These are phyloP conservation scores for Whalleya microplaca DNA, from an alignment of 2,329 filamentous ascomycete genomes.

Conservation along the genomic window DNA sequence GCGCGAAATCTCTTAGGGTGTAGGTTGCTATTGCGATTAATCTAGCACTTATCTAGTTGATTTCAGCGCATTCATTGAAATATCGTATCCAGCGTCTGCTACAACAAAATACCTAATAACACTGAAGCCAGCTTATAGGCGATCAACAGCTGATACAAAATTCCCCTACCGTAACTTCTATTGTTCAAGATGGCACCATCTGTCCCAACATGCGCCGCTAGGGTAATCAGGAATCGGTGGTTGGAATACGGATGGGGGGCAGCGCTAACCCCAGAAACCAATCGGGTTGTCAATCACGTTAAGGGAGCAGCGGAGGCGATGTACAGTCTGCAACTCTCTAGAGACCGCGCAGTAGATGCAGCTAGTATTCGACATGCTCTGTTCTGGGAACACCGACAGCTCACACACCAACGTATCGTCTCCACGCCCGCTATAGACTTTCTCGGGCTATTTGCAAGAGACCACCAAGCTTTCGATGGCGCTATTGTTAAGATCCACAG, in stretches of 20 bases:
- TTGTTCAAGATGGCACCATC: conserved; percentile 12
- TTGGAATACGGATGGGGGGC: conserved; percentile 31
- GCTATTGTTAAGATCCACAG: conserved; percentile 13
- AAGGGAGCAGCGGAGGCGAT: conserved; percentile 19
- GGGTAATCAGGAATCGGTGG: conserved; percentile 23
- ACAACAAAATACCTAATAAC: background rate
- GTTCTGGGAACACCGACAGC: conserved; percentile 33
- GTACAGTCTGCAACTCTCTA: conserved; percentile 26
- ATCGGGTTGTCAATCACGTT: conserved; percentile 11
- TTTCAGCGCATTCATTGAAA: background rate
- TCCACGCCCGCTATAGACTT: conserved; percentile 28
- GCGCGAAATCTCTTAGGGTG: background rate
- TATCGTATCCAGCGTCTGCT: background rate
- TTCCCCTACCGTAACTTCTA: background rate
- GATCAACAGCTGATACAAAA: background rate
- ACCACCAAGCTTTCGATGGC: conserved; percentile 5
- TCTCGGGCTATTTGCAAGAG: conserved; percentile 22
- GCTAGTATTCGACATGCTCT: conserved; percentile 25
- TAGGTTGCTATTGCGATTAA: background rate
- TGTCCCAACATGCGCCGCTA: conserved; percentile 21
- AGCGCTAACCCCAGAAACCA: conserved; percentile 15
- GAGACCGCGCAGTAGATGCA: conserved; percentile 17
- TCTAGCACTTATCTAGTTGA: no score
- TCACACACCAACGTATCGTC: conserved; percentile 13
- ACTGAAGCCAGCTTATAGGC: background rate